These are phyloP conservation scores for Aspergillus alliaceus DNA, from an alignment of 2,329 filamentous ascomycete species.

Conservation along the genomic window DNA sequence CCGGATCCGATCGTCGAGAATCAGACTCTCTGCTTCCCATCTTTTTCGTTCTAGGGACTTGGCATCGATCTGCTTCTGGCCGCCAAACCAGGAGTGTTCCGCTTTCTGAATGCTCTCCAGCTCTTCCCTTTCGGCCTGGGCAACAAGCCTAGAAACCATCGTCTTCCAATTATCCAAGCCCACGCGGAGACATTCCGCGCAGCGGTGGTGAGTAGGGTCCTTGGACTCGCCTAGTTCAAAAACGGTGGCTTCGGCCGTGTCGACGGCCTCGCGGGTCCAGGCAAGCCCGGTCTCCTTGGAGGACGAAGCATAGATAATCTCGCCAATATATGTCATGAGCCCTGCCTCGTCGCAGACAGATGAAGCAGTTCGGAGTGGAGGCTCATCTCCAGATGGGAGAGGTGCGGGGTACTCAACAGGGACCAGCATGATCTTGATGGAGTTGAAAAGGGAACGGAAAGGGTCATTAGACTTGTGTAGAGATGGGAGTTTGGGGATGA, in stretches of 20 bases:
- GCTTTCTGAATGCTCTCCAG: conserved; percentile 34
- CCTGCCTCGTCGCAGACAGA: conserved; percentile 82
- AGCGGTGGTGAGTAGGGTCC: conserved; percentile 55
- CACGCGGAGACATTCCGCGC: conserved; percentile 73
- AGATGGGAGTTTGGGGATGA: conserved; percentile 25
- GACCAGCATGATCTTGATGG: conserved; percentile 47
- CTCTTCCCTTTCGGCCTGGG: conserved; percentile 38
- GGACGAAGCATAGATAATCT: conserved; percentile 80
- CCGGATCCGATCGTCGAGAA: conserved; percentile 37
- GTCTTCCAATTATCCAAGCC: conserved; percentile 78
- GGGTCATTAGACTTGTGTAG: conserved; percentile 24
- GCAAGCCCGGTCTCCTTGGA: conserved; percentile 69
- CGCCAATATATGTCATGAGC: conserved; percentile 85
- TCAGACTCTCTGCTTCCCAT: conserved; percentile 43
- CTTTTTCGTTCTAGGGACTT: conserved; percentile 33
- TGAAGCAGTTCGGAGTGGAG: conserved; percentile 63
- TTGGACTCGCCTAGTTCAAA: conserved; percentile 33
- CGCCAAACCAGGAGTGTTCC: conserved; percentile 34
- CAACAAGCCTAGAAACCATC: conserved; percentile 71
- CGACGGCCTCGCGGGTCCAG: conserved; percentile 88
- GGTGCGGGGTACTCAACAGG: conserved; percentile 68
- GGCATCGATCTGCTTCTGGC: conserved; percentile 25
- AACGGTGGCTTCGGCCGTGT: conserved; percentile 69
- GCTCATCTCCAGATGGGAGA: conserved; percentile 67
- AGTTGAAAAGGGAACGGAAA: conserved; percentile 36